Evolutionary conservation across 768 basidiomycete species (phyloP), one percentile per base, ranked within the genome.

Genomic region (Leccinellum albellum): DNA sequence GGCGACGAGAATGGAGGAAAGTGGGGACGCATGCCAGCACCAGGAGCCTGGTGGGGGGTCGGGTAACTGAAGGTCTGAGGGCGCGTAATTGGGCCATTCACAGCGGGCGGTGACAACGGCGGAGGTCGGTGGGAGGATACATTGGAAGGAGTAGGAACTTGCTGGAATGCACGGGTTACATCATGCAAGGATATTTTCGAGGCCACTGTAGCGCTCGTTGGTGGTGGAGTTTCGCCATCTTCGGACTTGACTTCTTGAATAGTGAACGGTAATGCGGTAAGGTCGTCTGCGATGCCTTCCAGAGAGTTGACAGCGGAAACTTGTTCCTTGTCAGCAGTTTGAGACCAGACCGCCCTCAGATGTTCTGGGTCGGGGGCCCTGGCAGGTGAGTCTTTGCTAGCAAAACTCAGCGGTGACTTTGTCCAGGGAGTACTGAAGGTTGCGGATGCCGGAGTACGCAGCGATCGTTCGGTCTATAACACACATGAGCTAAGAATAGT

Each of bases 211-310:
- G 80, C 73, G 21, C 82, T 76, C 5, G 80, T 75, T 23, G 87
- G 84, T 14, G 89, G 89, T 2, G 89, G 88, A 2, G 88, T 89
- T 68, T 85, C 86, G 20, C 89, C 91, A 63, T 89, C 89, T 67
- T 92, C 91, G 12, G 89, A 89, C 68, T 92, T 93, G 51, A 91
- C 87, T 55, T 94, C 91, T 66, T 89, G 90, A 32, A 93, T 69
- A 6, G 87, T 87, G 71, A 89, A 89, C 12, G 91, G 90, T 29
- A 94, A 75, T 23, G 86, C 78, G 29, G 87, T 86, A 54, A 91
- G 76, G 65, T 94, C 93, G 66, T 93, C 91, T 26, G 85, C 84
- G 55, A 95, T 91, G 17, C 86, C 87, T 66, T 91, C 86, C 56
- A 95, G 74, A 2, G 91, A 94, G 70, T 94, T 95, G 23, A 88